Conservation (phyloP, 2,329 filamentous ascomycete species). For the Aspergillus quadrilineatus region DNA sequence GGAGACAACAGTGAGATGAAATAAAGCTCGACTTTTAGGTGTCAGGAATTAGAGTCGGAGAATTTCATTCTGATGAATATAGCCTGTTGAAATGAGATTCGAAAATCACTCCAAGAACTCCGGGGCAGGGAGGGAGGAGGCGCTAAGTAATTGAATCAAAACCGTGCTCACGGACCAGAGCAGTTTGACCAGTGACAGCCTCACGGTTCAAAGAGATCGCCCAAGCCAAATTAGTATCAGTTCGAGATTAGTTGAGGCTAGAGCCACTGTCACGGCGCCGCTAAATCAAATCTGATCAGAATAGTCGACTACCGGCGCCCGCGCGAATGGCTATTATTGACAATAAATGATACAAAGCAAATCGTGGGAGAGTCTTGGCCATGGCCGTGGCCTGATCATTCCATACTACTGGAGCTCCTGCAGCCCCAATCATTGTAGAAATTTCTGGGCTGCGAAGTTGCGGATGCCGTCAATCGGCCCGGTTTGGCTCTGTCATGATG, state of each 20-base stretch:
- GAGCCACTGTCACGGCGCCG: background rate
- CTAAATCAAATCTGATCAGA: background rate
- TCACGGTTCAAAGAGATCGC: background rate
- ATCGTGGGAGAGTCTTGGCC: no score
- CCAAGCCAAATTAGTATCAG: background rate
- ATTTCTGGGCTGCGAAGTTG: no score
- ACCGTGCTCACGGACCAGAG: background rate
- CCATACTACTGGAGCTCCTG: no score
- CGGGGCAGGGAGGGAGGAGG: background rate
- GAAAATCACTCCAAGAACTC: background rate
- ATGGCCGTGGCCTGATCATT: no score
- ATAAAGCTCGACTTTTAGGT: background rate
- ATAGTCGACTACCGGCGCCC: background rate
- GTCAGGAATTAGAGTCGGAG: background rate
- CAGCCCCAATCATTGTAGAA: no score
- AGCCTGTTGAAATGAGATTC: background rate
- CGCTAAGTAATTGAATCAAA: background rate
- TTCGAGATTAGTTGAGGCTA: background rate
- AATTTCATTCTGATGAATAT: background rate
- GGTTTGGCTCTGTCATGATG: background rate
- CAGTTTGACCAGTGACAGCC: background rate
- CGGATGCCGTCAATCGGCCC: no score
- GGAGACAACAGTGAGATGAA: background rate
- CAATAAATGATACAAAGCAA: no score
- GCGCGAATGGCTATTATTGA: no score